phyloP scores from a whole-genome alignment of 139 green algal species.

The Raphidocelis subcapitata region DNA sequence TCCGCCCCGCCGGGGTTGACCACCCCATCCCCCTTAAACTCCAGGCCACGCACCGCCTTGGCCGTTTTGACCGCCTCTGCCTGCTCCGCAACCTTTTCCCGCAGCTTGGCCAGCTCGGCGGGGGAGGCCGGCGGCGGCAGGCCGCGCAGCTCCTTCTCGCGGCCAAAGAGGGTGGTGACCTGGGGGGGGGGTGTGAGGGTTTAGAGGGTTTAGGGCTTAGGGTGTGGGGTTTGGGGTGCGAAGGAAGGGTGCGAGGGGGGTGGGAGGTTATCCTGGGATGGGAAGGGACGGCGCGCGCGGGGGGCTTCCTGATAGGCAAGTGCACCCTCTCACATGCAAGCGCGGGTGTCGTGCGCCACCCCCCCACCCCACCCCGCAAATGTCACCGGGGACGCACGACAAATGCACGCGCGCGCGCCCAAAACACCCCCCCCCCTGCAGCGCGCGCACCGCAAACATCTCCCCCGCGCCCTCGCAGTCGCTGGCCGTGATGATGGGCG shows the following conservation, averaged over 20 bases:
- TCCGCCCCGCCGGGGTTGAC: no score
- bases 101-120: slow-evolving; percentile 59
- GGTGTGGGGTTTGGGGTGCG: not conserved
- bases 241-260: no score
- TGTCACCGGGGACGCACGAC: no score
- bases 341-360: no score
- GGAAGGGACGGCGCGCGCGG: no score
- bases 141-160: slow-evolving; percentile 42
- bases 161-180: slow-evolving; percentile 71
- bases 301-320: no score
- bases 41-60: slow-evolving; percentile 58
- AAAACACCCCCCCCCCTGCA: not conserved
- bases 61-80: slow-evolving; percentile 70
- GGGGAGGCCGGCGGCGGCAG: slow-evolving; percentile 10
- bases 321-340: no score
- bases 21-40: no score
- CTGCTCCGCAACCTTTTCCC: slow-evolving; percentile 49
- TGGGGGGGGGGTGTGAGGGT: slow-evolving; percentile 12
- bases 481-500: slow-evolving; percentile 91
- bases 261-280: no score
- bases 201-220: not conserved
- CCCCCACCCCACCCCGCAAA: no score
- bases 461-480: slow-evolving; percentile 98
- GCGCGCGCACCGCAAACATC: slow-evolving; percentile 93
- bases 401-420: no score